Evolutionary conservation across 177 flowering plant species (phyloP).

Genomic region (Vitis hybrid): DNA sequence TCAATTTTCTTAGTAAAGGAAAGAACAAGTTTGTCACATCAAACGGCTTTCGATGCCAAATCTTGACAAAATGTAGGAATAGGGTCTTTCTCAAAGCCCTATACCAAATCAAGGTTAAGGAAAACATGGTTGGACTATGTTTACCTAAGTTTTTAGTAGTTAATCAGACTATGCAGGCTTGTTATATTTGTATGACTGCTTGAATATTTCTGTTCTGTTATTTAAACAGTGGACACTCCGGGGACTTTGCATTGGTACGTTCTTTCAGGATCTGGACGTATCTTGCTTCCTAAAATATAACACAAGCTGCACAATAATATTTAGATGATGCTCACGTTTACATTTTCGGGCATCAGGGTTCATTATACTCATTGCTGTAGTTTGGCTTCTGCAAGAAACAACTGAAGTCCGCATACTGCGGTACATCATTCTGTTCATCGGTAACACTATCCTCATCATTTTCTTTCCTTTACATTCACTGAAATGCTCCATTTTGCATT

Average conservation of each 20-base stretch:
- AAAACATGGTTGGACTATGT: no score
- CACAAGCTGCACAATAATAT: not conserved
- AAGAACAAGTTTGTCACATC: no score
- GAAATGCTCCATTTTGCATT: not conserved
- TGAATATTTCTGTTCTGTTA: no score
- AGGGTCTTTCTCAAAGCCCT: no score
- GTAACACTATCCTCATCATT: slow-evolving; percentile 29
- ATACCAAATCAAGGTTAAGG: no score
- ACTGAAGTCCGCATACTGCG: slow-evolving; percentile 65
- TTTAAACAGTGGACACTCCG: slow-evolving; percentile 49
- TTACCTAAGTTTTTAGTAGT: no score
- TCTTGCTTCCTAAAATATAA: not conserved
- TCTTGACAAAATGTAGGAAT: no score
- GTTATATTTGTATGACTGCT: no score
- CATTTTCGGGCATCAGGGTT: slow-evolving; percentile 50
- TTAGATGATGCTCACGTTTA: not conserved
- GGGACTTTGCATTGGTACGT: slow-evolving; percentile 40
- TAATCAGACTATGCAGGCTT: no score
- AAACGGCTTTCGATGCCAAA: no score
- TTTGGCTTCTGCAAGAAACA: slow-evolving; percentile 78
- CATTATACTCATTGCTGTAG: slow-evolving; percentile 65
- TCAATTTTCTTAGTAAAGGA: no score
- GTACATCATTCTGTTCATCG: slow-evolving; percentile 80
- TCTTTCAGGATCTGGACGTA: not conserved
- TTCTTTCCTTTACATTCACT: not conserved